phyloP scores from a whole-genome alignment of 192 early-diverging fungal genomes.

The Podila horticola region DNA sequence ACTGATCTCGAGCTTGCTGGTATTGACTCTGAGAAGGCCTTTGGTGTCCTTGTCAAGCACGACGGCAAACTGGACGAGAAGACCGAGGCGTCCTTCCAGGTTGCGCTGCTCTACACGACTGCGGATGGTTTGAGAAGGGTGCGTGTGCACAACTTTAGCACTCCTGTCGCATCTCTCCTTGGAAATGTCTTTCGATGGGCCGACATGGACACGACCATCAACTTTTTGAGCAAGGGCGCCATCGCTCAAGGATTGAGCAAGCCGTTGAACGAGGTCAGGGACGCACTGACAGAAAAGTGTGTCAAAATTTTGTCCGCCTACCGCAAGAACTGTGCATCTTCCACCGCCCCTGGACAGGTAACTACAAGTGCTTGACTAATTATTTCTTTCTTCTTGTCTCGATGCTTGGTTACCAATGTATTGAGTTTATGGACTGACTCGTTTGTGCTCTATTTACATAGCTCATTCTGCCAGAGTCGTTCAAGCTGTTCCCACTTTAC shows the following conservation, averaged over 20 bases:
- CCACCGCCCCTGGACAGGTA: slow-evolving; percentile 86
- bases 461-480: slow-evolving; percentile 96
- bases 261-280: slow-evolving; percentile 79
- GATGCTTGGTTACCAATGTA: not conserved
- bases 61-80: slow-evolving; percentile 92
- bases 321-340: slow-evolving; percentile 89
- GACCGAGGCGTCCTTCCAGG: slow-evolving; percentile 87
- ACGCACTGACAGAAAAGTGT: slow-evolving; percentile 87
- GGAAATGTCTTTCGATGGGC: slow-evolving; percentile 90
- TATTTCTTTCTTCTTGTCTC: not conserved
- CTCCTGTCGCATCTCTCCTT: slow-evolving; percentile 79
- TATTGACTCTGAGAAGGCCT: slow-evolving; percentile 84
- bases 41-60: slow-evolving; percentile 87
- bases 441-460: slow-evolving; percentile 26
- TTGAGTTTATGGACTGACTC: not conserved
- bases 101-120: slow-evolving; percentile 96
- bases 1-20: slow-evolving; percentile 95
- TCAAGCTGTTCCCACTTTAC: slow-evolving; percentile 95
- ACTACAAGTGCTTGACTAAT: not conserved
- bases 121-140: slow-evolving; percentile 90
- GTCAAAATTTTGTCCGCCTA: slow-evolving; percentile 92
- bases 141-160: slow-evolving; percentile 89
- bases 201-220: slow-evolving; percentile 93
- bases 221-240: slow-evolving; percentile 84
- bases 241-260: slow-evolving; percentile 77